These are phyloP conservation scores for Aspergillus nidulans DNA, from an alignment of 495 filamentous ascomycete species.

Conservation along the genomic window DNA sequence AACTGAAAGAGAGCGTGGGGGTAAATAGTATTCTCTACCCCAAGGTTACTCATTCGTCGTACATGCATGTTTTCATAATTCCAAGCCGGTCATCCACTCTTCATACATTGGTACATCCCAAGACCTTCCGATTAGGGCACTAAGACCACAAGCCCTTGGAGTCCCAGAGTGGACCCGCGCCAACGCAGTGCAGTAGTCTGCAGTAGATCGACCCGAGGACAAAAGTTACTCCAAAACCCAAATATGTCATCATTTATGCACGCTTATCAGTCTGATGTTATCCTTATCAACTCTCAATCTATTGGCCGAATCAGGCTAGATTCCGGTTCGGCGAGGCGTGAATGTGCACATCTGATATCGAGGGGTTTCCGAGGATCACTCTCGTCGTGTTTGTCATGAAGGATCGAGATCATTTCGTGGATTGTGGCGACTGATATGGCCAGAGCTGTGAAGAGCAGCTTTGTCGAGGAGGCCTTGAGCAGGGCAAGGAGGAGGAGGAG, in stretches of 20 bases:
- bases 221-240: neutral
- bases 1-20: neutral
- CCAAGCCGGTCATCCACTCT: too few relatives aligned
- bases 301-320: neutral
- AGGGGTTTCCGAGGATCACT: neutral
- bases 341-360: too few relatives aligned
- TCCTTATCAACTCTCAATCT: neutral
- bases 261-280: neutral
- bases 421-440: neutral
- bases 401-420: constrained; percentile 5
- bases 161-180: neutral
- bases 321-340: too few relatives aligned
- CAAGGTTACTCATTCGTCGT: too few relatives aligned
- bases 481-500: constrained; percentile 3
- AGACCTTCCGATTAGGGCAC: neutral
- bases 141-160: neutral
- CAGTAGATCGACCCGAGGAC: neutral
- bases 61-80: neutral
- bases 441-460: neutral
- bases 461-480: constrained; percentile 2
- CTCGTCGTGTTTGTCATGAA: neutral
- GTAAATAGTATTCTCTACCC: too few relatives aligned
- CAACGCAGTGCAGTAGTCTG: neutral
- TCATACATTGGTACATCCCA: neutral
- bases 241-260: too few relatives aligned